Base-by-base conservation (phyloP, 495 filamentous ascomycete genomes). In the Aspergillus ostianus region DNA sequence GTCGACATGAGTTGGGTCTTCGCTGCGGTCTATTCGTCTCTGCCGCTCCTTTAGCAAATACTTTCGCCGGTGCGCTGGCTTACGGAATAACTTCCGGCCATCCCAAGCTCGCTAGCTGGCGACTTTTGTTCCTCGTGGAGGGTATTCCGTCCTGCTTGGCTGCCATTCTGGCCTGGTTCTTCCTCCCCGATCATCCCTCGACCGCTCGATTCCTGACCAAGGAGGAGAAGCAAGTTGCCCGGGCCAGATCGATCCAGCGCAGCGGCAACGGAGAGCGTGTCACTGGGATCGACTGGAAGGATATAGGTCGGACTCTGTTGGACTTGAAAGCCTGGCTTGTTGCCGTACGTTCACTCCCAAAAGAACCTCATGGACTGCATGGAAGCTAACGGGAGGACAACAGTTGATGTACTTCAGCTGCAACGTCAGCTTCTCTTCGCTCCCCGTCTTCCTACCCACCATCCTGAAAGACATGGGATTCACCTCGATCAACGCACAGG, bases 401-500 rank as follows among this genome's bases (percentile, higher is more conserved):
- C 58, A 83, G 79, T 69, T 84, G n/a, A 84, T 83, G 79, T 84
- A 83, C 67, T 83, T 83, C 57, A 81, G 77, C 69, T 84, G 82
- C 73, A 85, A 85, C 56, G 83, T 85, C 47, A 81, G 87, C 57
- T 95, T 93, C 72, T 86, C 88, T n/a, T 92, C 89, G 6, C 82
- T 96, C 8, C 90, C 91, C 0, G 89, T 93, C 3, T 96, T 94
- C 67, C 79, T 96, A 2, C 91, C 91, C 0, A 88, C 88, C 10
- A 92, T 95, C 67, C 78, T 93, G 13, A 78, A 84, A 52, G 82
- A 87, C 49, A 92, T 93, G 88, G 91, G 90, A 15, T 93, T 87
- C 72, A 84, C 80, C 9, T 70, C 80, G 18, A 83, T 92, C 57
- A 79, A 88, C 57, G 84, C 91, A 2, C 92, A 96, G 70, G 91